Evolutionary conservation across 23 red algal genomes (phyloP).

Genomic region (Chondrus crispus): DNA sequence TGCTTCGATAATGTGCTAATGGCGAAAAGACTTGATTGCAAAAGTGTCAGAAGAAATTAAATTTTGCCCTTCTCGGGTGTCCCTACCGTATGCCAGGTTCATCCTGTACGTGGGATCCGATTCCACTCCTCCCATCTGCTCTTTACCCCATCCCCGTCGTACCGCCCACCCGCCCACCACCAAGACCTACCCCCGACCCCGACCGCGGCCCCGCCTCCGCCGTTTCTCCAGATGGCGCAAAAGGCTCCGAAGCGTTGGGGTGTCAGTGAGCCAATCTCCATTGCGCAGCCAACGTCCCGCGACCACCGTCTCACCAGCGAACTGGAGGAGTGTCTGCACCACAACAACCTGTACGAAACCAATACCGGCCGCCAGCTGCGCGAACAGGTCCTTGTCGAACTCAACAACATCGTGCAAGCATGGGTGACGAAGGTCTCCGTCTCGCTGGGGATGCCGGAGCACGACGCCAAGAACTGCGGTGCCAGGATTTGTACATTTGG

Average conservation of each 20-base stretch:
- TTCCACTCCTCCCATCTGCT: background rate
- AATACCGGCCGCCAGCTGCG: conserved; percentile 70
- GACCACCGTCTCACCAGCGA: conserved; percentile 82
- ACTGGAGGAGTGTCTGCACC: conserved; percentile 93
- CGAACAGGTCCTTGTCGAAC: conserved; percentile 75
- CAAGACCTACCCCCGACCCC: background rate
- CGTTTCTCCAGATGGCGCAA: background rate
- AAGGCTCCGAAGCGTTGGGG: conserved; percentile 45
- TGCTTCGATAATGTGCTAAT: too few relatives aligned
- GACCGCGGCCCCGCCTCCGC: background rate
- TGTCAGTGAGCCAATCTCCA: conserved; percentile 91
- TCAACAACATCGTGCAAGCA: conserved; percentile 65
- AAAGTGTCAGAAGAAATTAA: too few relatives aligned
- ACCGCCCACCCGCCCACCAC: background rate
- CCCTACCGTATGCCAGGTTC: too few relatives aligned
- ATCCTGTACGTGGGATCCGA: background rate
- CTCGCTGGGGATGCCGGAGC: conserved; percentile 84
- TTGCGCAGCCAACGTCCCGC: conserved; percentile 60
- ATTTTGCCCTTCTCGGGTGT: too few relatives aligned
- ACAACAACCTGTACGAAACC: conserved; percentile 87
- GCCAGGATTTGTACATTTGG: conserved; percentile 96
- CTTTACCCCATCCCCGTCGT: background rate
- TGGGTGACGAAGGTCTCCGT: conserved; percentile 90
- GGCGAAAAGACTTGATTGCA: too few relatives aligned
- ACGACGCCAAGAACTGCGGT: conserved; percentile 78